These are phyloP conservation scores for Colletotrichum horii DNA, from an alignment of 2,329 filamentous ascomycete genomes.

Conservation along the genomic window DNA sequence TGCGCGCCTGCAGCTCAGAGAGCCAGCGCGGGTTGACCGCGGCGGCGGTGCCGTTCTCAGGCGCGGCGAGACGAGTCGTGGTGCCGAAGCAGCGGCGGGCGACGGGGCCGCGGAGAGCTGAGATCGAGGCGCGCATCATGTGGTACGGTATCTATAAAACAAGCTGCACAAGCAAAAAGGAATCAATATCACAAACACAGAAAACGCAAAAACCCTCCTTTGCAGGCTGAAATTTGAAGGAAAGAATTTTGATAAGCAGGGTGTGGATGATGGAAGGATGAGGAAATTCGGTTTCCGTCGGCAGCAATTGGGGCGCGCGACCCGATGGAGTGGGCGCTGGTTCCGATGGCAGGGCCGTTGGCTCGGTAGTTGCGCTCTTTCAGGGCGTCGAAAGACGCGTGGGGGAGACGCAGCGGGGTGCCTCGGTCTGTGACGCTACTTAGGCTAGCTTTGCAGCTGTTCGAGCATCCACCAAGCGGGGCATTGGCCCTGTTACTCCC, in stretches of 20 bases:
- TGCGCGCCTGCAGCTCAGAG: constrained; percentile 27
- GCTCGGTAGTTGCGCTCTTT: neutral
- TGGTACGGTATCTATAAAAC: neutral
- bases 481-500: neutral
- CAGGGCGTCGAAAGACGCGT: neutral
- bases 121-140: neutral
- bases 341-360: neutral
- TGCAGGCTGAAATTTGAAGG: neutral
- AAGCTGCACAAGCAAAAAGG: neutral
- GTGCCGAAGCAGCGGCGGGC: neutral
- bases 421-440: too few relatives aligned
- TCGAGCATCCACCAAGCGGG: neutral
- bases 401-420: neutral
- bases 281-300: constrained; percentile 13
- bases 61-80: neutral
- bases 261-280: neutral
- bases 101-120: neutral
- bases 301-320: neutral
- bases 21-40: constrained; percentile 31
- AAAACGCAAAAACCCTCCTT: neutral
- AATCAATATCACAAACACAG: neutral
- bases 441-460: fast-evolving
- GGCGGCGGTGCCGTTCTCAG: neutral
- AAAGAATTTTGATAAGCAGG: neutral
- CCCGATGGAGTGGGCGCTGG: neutral